Evolutionary conservation across 805 yeast species (phyloP).

Genomic region (Hanseniaspora valbyensis): DNA sequence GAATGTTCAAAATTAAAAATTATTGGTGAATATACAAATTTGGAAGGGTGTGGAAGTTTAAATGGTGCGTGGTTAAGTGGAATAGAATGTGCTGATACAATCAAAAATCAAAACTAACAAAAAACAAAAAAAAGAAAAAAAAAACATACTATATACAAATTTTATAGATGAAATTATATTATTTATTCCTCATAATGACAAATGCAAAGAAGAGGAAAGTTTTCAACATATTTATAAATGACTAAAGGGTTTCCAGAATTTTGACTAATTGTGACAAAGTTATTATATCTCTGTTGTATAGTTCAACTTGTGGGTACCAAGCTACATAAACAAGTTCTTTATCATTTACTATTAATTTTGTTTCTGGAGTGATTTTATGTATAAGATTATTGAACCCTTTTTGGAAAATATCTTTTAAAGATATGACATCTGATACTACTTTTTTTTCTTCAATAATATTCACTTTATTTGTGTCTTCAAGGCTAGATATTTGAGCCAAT

Average conservation of each 20-base stretch:
- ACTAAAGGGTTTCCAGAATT: constrained; percentile 3
- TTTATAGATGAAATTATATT: neutral
- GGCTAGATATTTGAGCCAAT: constrained; percentile 23
- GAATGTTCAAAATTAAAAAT: constrained; percentile 52
- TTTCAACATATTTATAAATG: neutral
- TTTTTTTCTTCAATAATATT: neutral
- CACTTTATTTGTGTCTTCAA: constrained; percentile 14
- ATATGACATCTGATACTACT: neutral
- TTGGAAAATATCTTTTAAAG: constrained; percentile 5
- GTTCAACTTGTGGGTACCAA: constrained; percentile 11
- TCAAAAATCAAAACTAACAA: neutral
- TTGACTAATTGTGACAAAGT: neutral
- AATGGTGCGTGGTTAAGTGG: constrained; percentile 87
- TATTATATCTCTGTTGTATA: constrained; percentile 1
- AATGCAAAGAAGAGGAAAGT: neutral
- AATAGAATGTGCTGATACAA: constrained; percentile 38
- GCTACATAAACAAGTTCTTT: neutral
- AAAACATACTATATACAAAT: neutral
- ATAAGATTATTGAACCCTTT: neutral
- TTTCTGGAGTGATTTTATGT: neutral
- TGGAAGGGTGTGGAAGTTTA: constrained; percentile 84
- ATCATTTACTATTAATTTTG: neutral
- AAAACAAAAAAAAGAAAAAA: neutral
- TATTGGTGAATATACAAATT: constrained; percentile 83
- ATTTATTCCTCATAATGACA: neutral